Base-by-base conservation (phyloP, 306 rosid species). In the Pterocarpus macrocarpus region DNA sequence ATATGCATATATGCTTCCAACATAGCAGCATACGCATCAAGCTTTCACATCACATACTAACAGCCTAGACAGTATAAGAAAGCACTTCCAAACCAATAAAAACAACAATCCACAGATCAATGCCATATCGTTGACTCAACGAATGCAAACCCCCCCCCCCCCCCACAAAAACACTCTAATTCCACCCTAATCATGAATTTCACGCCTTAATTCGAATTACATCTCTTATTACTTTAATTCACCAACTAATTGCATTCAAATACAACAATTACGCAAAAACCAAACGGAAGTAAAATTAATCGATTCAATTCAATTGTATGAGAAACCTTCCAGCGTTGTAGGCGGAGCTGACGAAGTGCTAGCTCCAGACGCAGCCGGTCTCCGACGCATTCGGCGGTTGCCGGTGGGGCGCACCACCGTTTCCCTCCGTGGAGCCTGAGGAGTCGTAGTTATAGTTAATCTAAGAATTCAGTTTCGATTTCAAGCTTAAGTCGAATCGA, bases 311-410 rank as follows among this genome's bases (percentile, higher is more conserved):
- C 6, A 50, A 28, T 16, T 11, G 49, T 9, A 28, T 6, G 11
- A 73, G 52, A 56, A 63, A 93, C 97, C 99, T 96, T 92, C 94
- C 8, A 65, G 82, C n/a, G 76, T 32, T 14, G 89, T 80, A 47
- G 90, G 87, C 1, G 89, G 79, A 39, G 90, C 91, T 8, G 96
- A 82, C 0, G 97, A 95, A 35, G 97, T 70, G 82, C 98, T 90
- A 65, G 99, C 97, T 83, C 92, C 98, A 36, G 97, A 81, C 39
- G 97, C 84, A 76, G 92, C 94, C 0, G 88, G 90, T 75, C 99
- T 81, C 82, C 99, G 90, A 49, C 99, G 96, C 98, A 96, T 96
- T 50, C 98, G 92, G 32, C 93, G 89, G 80, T 88, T 70, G 53
- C 84, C 94, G 71, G 97, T 68, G 49, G 97, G 91, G 16, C 97